A percentile compares a stretch with the other conserved stretches of the same genome.
Conservation (phyloP, 768 basidiomycete genomes). For the Hirschioporus abietinus region DNA sequence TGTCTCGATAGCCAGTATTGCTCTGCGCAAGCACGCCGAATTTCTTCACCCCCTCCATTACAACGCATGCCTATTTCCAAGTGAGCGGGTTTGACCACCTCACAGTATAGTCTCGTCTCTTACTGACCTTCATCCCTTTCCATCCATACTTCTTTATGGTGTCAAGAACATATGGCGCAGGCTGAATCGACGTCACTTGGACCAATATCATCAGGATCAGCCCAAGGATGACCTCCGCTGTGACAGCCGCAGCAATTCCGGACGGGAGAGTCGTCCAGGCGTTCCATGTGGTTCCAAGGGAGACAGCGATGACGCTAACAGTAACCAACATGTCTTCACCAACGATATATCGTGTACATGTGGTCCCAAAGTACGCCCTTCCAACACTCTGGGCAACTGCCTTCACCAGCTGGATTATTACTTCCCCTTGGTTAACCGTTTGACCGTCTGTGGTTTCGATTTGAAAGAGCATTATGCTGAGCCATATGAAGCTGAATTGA, state of each 20-base stretch:
- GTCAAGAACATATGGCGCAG: background rate
- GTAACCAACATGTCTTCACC: background rate
- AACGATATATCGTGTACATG: background rate
- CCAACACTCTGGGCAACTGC: background rate
- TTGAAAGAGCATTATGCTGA: background rate
- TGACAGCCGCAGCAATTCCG: background rate
- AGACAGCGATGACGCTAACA: background rate
- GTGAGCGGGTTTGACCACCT: background rate
- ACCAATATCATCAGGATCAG: too few species aligned
- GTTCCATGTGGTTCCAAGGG: background rate
- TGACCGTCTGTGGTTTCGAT: background rate
- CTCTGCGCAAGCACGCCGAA: background rate
- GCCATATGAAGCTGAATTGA: background rate
- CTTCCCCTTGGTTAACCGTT: background rate
- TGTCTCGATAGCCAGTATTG: background rate
- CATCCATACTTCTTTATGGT: background rate
- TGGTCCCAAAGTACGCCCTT: background rate
- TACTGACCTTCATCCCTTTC: background rate
- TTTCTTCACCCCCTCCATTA: background rate
- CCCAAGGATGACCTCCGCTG: background rate
- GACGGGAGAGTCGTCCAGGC: background rate
- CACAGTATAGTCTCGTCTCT: background rate
- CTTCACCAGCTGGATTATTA: background rate
- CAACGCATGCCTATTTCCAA: background rate
- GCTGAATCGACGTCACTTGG: background rate